These are phyloP conservation scores for Blastocladiella emersonii DNA, from an alignment of 371 early-diverging fungal genomes.

Conservation along the genomic window DNA sequence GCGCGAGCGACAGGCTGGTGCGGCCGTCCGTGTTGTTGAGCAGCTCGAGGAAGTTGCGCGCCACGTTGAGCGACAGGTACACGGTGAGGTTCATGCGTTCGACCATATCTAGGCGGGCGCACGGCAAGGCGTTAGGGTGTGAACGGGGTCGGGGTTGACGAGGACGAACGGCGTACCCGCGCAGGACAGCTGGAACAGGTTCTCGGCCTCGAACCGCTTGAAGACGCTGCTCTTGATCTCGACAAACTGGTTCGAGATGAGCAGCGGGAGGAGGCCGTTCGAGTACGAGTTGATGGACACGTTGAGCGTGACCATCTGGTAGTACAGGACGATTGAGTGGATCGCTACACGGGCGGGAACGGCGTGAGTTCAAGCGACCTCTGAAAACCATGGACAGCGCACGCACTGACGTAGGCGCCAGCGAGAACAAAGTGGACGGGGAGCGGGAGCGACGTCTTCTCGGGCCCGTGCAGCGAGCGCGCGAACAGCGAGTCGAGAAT, in stretches of 20 bases:
- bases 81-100: slow-evolving; percentile 84
- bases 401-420: slow-evolving; percentile 57
- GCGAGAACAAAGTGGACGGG: slow-evolving; percentile 47
- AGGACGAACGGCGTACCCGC: slow-evolving; percentile 39
- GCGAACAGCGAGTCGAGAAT: slow-evolving; percentile 76
- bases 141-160: not conserved
- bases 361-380: not conserved
- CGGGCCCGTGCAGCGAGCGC: not conserved
- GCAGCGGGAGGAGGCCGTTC: slow-evolving; percentile 76
- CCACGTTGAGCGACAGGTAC: slow-evolving; percentile 69
- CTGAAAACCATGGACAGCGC: not conserved
- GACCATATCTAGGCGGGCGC: slow-evolving; percentile 60
- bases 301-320: slow-evolving; percentile 88
- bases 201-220: slow-evolving; percentile 89
- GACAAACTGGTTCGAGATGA: slow-evolving; percentile 93
- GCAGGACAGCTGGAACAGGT: slow-evolving; percentile 85
- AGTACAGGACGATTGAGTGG: slow-evolving; percentile 82
- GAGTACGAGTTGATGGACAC: slow-evolving; percentile 91
- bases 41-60: slow-evolving; percentile 78
- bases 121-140: not conserved
- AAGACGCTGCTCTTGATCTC: slow-evolving; percentile 95
- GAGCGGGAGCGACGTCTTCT: not conserved
- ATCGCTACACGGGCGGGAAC: slow-evolving; percentile 27
- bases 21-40: not conserved
- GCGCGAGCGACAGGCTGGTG: not conserved